phyloP scores from a whole-genome alignment of 2,329 filamentous ascomycete species.

The Magnaporthiopsis rhizophila region DNA sequence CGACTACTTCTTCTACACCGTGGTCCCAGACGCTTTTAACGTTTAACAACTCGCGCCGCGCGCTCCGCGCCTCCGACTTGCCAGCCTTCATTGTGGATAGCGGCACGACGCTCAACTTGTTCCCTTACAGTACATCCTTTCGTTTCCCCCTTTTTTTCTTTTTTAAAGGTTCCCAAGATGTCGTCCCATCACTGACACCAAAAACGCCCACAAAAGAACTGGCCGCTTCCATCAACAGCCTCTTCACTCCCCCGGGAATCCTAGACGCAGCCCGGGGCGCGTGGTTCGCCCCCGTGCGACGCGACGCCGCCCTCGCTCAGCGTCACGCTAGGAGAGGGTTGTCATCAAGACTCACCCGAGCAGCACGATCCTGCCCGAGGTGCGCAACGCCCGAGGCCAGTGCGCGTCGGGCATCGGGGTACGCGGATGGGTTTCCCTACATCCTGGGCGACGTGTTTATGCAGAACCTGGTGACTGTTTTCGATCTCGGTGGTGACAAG shows the following conservation, averaged over 20 bases:
- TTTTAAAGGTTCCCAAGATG: not conserved
- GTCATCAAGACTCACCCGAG: conserved; percentile 21
- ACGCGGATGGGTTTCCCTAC: conserved; percentile 11
- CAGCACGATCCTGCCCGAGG: conserved; percentile 24
- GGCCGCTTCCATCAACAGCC: conserved; percentile 21
- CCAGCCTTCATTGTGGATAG: conserved; percentile 23
- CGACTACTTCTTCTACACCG: conserved; percentile 23
- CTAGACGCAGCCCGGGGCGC: conserved; percentile 13
- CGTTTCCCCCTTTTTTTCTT: not conserved
- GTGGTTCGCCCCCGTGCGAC: conserved; percentile 20
- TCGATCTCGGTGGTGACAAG: conserved; percentile 21
- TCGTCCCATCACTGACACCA: not conserved
- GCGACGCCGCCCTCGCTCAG: conserved; percentile 20
- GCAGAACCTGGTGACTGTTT: conserved; percentile 18
- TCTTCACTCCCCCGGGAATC: conserved; percentile 18
- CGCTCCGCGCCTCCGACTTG: conserved; percentile 2
- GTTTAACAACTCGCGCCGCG: conserved; percentile 14
- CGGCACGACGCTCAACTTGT: conserved; percentile 24
- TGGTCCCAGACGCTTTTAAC: conserved; percentile 16
- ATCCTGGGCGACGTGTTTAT: conserved; percentile 19
- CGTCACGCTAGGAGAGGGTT: conserved; percentile 21
- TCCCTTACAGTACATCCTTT: conserved; percentile 16
- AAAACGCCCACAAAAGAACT: conserved; percentile 13
- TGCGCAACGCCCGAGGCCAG: conserved; percentile 15
- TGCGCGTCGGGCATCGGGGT: conserved; percentile 20